These are phyloP conservation scores for Thalia dealbata DNA, from an alignment of 176 grass and related monocot species.

Conservation along the genomic window DNA sequence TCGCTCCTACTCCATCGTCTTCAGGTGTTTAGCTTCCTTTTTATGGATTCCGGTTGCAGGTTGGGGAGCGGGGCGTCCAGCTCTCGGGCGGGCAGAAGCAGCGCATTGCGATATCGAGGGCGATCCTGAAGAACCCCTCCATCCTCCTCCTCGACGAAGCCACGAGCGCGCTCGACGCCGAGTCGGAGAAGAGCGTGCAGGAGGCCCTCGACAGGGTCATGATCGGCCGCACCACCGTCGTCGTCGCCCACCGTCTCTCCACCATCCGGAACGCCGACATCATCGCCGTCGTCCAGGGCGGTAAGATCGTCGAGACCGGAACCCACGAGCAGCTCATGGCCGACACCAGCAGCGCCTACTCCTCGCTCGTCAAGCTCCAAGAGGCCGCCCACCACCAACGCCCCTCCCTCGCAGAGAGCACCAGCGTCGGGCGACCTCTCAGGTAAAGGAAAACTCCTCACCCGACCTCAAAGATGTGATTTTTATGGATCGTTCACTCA, in stretches of 20 bases:
- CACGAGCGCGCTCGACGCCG: slow-evolving; percentile 76
- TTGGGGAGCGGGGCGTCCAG: slow-evolving; percentile 86
- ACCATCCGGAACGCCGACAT: slow-evolving; percentile 80
- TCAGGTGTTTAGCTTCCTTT: background rate
- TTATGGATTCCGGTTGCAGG: too few species aligned
- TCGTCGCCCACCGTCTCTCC: slow-evolving; percentile 78
- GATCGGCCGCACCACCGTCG: slow-evolving; percentile 87
- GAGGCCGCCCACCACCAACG: slow-evolving; percentile 50
- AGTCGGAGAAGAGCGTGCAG: slow-evolving; percentile 96
- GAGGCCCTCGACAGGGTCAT: slow-evolving; percentile 88
- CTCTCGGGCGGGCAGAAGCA: slow-evolving; percentile 95
- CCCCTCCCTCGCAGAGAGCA: slow-evolving; percentile 39
- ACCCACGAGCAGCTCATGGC: slow-evolving; percentile 81
- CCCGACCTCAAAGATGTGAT: too few species aligned
- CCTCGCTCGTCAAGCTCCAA: slow-evolving; percentile 69
- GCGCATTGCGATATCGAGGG: slow-evolving; percentile 82
- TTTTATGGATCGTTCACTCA: background rate
- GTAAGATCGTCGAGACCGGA: slow-evolving; percentile 75
- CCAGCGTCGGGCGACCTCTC: slow-evolving; percentile 44
- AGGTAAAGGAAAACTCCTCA: slow-evolving; percentile 28
- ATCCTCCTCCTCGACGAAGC: slow-evolving; percentile 88
- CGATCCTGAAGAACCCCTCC: slow-evolving; percentile 87
- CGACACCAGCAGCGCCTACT: slow-evolving; percentile 40
- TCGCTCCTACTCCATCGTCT: too few species aligned
- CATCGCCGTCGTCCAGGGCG: slow-evolving; percentile 79